Base-by-base conservation (phyloP, 2,329 filamentous ascomycete genomes). In the Clarireedia paspali region DNA sequence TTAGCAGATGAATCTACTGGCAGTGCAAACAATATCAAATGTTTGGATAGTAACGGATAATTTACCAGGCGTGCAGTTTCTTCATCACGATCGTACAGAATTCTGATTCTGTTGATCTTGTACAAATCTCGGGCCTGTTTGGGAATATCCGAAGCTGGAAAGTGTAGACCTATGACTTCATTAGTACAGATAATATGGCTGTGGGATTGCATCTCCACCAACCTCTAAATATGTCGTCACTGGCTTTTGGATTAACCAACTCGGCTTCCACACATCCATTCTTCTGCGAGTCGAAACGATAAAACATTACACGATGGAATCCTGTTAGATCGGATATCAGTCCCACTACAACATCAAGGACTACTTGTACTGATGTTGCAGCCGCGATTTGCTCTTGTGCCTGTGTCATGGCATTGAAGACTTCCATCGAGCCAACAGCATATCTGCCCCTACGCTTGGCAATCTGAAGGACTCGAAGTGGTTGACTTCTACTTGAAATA, bases 261-360 rank as follows among this genome's bases (percentile, higher is more conserved):
- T 96, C 91, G 0, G 89, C 90, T 5, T 95, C 90, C 1, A 95
- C 90, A 55, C 88, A 84, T 12, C 65, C 65, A 54, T 67, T 67
- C 40, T 63, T 64, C n/a, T 57, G 36, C 4, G 50, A 40, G 68
- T 96, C 91, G 61, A 96, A 96, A 69, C 95, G 89, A 66, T 95
- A 96, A 1, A 96, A 81, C 88, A 96, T 91, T 48, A 95, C 88
- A 14, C 91, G 87, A 67, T 95, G 91, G 62, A 96, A 96, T 0
- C 91, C 90, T 0, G 90, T 95, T 48, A 96, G 69, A 65, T 96
- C 91, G 67, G 94, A 95, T 42, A 95, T 83, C 5, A 96, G 87
- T 0, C 90, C 90, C 0, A 92, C 87, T 2, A 94, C 71, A 4
- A 92, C 84, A 64, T 94, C 92, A 44, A 95, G 74, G 58, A 96